These are phyloP conservation scores for Russula griseocarnosa DNA, from an alignment of 768 basidiomycete genomes.

Conservation along the genomic window DNA sequence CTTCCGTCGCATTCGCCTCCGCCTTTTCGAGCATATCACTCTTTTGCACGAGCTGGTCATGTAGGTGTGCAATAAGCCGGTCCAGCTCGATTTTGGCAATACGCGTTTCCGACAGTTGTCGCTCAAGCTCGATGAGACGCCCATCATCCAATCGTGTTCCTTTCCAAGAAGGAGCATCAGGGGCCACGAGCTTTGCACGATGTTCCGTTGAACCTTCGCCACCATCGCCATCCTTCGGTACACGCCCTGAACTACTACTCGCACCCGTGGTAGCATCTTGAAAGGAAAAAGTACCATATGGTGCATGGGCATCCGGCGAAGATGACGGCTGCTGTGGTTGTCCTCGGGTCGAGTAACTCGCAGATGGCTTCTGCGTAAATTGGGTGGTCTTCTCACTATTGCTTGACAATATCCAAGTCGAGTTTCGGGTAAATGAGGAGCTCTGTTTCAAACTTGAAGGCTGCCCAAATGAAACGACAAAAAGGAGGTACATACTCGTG, in stretches of 20 bases:
- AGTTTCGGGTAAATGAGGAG: slow-evolving; percentile 82
- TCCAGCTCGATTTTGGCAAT: slow-evolving; percentile 50
- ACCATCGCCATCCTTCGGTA: slow-evolving; percentile 49
- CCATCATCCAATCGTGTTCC: slow-evolving; percentile 77
- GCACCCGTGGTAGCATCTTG: slow-evolving; percentile 33
- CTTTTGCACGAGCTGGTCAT: slow-evolving; percentile 66
- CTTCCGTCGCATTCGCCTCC: too few relatives aligned
- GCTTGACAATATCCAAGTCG: slow-evolving; percentile 49
- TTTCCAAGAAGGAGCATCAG: slow-evolving; percentile 62
- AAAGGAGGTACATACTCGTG: slow-evolving; percentile 65
- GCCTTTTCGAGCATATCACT: slow-evolving; percentile 72
- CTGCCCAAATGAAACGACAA: not conserved
- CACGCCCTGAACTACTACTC: slow-evolving; percentile 32
- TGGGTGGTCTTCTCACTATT: slow-evolving; percentile 32
- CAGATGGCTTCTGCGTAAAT: slow-evolving; percentile 48
- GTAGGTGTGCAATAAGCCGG: slow-evolving; percentile 65
- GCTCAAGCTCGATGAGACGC: slow-evolving; percentile 33
- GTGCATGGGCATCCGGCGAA: slow-evolving; percentile 29
- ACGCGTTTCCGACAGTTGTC: slow-evolving; percentile 54
- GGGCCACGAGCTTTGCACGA: slow-evolving; percentile 56
- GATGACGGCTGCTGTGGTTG: not conserved
- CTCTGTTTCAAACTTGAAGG: slow-evolving; percentile 42
- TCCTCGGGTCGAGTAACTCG: slow-evolving; percentile 27
- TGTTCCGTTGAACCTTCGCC: slow-evolving; percentile 56
- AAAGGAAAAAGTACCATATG: slow-evolving; percentile 20